Evolutionary conservation across 805 yeast species (phyloP).

Genomic region (Metschnikowia dekortorum): DNA sequence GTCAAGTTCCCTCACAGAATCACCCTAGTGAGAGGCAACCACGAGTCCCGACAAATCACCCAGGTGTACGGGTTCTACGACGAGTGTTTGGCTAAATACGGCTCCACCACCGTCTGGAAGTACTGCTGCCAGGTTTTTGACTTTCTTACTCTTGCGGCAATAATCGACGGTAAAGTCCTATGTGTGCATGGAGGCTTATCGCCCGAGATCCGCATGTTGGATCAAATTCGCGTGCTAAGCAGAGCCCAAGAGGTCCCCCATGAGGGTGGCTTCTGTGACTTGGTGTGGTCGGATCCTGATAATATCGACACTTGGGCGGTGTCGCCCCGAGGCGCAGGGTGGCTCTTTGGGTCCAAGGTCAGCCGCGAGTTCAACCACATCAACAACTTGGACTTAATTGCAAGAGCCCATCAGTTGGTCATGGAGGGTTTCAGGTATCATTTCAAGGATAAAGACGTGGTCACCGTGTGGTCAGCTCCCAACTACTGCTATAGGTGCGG

Average conservation of each 20-base stretch:
- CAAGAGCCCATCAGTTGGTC: conserved; percentile 96
- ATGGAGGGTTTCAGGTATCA: conserved; percentile 98
- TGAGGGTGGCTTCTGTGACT: conserved; percentile 97
- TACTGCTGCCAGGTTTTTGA: conserved; percentile 96
- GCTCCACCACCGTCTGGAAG: conserved; percentile 93
- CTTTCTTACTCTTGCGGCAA: conserved; percentile 89
- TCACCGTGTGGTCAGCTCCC: conserved; percentile 97
- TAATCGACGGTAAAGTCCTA: conserved; percentile 87
- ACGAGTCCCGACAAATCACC: conserved; percentile 95
- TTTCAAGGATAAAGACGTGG: conserved; percentile 93
- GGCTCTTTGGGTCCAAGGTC: conserved; percentile 93
- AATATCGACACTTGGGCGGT: conserved; percentile 98
- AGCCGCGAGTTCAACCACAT: conserved; percentile 96
- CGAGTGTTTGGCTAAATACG: conserved; percentile 89
- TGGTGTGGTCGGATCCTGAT: conserved; percentile 98
- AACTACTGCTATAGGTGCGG: conserved; percentile 97
- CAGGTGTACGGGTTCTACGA: conserved; percentile 98
- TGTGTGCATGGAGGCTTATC: conserved; percentile 98
- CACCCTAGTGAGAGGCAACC: conserved; percentile 95
- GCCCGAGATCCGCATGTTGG: conserved; percentile 96
- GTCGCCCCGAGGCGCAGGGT: conserved; percentile 97
- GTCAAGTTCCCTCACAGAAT: conserved; percentile 82
- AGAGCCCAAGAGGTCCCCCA: conserved; percentile 99
- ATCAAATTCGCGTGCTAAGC: conserved; percentile 88
- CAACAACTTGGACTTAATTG: conserved; percentile 80